Conservation (phyloP, 2,329 filamentous ascomycete genomes). For the Aspergillus luchuensis region DNA sequence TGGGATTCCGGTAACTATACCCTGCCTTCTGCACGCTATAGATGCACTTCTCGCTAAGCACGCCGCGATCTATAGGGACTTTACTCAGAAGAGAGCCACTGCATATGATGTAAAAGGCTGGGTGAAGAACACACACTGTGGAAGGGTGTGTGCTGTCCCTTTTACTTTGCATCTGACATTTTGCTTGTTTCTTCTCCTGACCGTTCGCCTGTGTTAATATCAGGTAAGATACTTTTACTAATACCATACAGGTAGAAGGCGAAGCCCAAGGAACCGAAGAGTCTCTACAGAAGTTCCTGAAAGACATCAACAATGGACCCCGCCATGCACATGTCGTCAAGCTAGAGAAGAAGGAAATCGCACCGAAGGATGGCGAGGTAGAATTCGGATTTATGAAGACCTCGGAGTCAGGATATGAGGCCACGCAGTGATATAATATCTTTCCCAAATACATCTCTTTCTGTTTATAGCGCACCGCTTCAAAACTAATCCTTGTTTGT, state of each 20-base stretch:
- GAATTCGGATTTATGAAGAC: slow-evolving; percentile 59
- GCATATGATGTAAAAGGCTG: slow-evolving; percentile 51
- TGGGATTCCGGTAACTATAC: slow-evolving; percentile 35
- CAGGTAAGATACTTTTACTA: not conserved
- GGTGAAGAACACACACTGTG: slow-evolving; percentile 51
- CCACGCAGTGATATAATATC: slow-evolving; percentile 10
- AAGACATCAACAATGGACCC: slow-evolving; percentile 75
- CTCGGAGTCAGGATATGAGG: slow-evolving; percentile 30
- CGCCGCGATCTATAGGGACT: slow-evolving; percentile 35
- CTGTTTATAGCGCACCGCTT: not conserved
- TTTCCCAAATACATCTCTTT: too few species aligned
- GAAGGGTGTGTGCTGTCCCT: slow-evolving; percentile 39
- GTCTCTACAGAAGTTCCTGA: slow-evolving; percentile 68
- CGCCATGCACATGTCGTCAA: slow-evolving; percentile 70
- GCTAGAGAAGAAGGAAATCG: slow-evolving; percentile 69
- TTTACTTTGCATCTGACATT: not conserved
- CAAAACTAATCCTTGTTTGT: too few species aligned
- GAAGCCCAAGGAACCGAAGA: slow-evolving; percentile 78
- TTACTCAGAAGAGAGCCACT: slow-evolving; percentile 47
- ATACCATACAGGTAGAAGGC: slow-evolving; percentile 70
- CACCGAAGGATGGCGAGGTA: slow-evolving; percentile 66
- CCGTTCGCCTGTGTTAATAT: too few species aligned
- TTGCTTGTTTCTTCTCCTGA: not conserved
- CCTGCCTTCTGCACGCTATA: not conserved
- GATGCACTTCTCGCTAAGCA: not conserved